A percentile compares a stretch with the other conserved stretches of the same genome.
Evolutionary conservation across 768 basidiomycete genomes (phyloP).

Genomic region (Mrakia gelida): DNA sequence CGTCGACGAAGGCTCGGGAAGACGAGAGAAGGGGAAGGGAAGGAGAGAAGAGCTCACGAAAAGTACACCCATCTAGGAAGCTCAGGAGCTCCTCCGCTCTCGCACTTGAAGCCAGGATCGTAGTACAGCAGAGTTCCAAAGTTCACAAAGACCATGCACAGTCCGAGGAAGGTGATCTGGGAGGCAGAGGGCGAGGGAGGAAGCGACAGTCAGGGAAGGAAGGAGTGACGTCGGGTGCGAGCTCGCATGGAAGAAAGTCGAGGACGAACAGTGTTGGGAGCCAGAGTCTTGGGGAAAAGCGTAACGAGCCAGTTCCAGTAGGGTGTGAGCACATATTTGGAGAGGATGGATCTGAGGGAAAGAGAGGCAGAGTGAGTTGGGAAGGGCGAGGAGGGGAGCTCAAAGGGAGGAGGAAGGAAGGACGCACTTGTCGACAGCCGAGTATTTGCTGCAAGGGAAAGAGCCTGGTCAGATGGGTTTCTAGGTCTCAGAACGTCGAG

Average conservation of each 20-base stretch:
- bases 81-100: conserved; percentile 34
- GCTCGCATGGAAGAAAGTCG: neutral
- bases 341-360: conserved; percentile 61
- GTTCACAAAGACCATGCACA: conserved; percentile 75
- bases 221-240: neutral
- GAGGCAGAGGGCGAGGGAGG: neutral
- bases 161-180: conserved; percentile 84
- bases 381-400: neutral
- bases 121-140: conserved; percentile 76
- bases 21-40: neutral
- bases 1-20: neutral
- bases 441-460: conserved; percentile 31
- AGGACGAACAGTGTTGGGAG: conserved; percentile 76
- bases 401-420: neutral
- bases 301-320: conserved; percentile 92
- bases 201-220: neutral
- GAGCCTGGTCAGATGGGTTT: neutral
- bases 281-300: conserved; percentile 75
- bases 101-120: conserved; percentile 55
- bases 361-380: neutral
- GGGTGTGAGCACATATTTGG: conserved; percentile 69
- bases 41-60: conserved; percentile 56
- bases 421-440: conserved; percentile 28
- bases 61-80: conserved; percentile 82
- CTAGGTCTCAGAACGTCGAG: neutral